Evolutionary conservation across 78 protist genomes (phyloP), one percentile per base, ranked within the genome.

Genomic region (Polysphondylium violaceum): DNA sequence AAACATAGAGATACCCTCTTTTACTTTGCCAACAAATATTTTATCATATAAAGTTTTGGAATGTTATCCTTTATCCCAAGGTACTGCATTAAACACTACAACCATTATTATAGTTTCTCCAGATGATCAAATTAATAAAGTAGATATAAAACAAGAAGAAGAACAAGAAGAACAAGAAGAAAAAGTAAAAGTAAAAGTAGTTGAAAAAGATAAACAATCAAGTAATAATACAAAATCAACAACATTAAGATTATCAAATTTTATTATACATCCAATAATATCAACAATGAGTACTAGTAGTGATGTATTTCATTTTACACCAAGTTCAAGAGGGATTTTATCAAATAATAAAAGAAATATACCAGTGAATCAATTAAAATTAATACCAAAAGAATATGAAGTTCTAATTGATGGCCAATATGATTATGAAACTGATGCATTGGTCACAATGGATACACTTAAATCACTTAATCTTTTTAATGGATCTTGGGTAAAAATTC

Each of bases 1-100:
- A 23, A 12, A 50, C 3, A 64, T 68, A n/a, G n/a, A n/a, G n/a
- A n/a, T n/a, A n/a, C n/a, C n/a, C n/a, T n/a, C n/a, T n/a, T n/a
- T n/a, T n/a, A n/a, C n/a, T n/a, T n/a, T n/a, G n/a, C 23, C 64
- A 40, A 65, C 29, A 23, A 12, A 50, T 6, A 64, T 68, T 6
- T 35, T 59, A 14, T 64, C 76, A 2, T 78, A 63, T 41, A 36
- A 50, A 44, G 43, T 63, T 17, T 27, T 81, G 27, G 89, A 81
- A 33, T 81, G 89, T 68, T 68, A 55, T 56, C 89, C 89, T n/a
- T 21, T 81, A n/a, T 35, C 55, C 11, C 89, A 81, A 68, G 89
- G 89, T 23, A 47, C 78, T 14, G 61, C 68, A 21, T 23, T 38
- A 38, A 31, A 23, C 2, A 27, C 47, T 21, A 67, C 89, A 16